phyloP scores from a whole-genome alignment of 192 early-diverging fungal species.

The Coemansia sp. region DNA sequence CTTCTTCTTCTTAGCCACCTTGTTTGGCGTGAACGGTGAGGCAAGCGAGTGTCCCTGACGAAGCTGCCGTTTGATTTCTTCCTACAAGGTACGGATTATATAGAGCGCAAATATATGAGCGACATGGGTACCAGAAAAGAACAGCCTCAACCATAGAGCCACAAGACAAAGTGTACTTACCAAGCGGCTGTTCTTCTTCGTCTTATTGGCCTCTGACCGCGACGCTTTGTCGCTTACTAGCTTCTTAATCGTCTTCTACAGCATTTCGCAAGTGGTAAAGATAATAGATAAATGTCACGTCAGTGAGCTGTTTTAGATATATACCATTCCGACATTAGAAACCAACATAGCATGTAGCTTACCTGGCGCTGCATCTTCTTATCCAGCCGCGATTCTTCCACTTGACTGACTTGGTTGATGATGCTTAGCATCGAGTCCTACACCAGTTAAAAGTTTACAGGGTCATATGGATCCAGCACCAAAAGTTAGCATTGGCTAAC shows the following conservation, averaged over 20 bases:
- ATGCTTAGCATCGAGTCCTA: constrained; percentile 42
- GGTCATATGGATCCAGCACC: neutral
- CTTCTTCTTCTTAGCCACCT: constrained; percentile 34
- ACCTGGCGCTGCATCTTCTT: constrained; percentile 51
- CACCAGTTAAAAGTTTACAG: too few relatives aligned
- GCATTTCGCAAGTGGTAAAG: neutral
- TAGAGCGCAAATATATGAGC: neutral
- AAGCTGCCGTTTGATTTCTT: constrained; percentile 45
- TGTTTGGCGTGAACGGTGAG: neutral
- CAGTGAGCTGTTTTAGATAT: neutral
- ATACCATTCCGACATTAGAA: neutral
- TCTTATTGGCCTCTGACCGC: constrained; percentile 29
- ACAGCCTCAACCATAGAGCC: neutral
- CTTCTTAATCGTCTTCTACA: constrained; percentile 40
- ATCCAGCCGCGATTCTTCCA: constrained; percentile 34
- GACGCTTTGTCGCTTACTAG: constrained; percentile 32
- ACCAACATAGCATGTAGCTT: neutral
- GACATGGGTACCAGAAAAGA: neutral
- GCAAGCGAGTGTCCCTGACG: constrained; percentile 30
- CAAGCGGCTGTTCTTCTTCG: constrained; percentile 29
- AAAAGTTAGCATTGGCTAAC: neutral
- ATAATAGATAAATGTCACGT: neutral
- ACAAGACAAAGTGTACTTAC: constrained; percentile 11
- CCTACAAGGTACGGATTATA: constrained; percentile 9
- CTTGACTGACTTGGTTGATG: constrained; percentile 41